Conservation (phyloP, 176 grass and related monocot species). For the Alopecurus myosuroides region DNA sequence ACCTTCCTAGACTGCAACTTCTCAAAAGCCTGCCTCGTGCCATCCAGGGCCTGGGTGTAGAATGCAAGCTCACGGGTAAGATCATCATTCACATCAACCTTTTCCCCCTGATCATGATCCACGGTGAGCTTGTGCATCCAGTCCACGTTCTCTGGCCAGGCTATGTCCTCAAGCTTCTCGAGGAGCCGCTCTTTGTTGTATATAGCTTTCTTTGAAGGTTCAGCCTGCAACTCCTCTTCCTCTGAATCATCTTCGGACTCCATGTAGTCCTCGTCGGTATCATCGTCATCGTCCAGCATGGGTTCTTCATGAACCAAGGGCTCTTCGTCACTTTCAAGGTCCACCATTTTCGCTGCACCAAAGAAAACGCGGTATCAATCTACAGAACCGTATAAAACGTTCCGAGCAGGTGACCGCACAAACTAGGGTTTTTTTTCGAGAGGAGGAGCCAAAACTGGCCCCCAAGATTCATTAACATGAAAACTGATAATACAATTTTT, state of each 20-base stretch:
- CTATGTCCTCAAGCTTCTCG: slow-evolving; percentile 80
- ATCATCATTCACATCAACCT: slow-evolving; percentile 86
- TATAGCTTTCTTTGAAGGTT: slow-evolving; percentile 65
- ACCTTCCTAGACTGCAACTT: slow-evolving; percentile 61
- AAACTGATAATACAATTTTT: no score
- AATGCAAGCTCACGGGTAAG: slow-evolving; percentile 78
- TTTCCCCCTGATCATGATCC: slow-evolving; percentile 49
- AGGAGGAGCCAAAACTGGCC: no score
- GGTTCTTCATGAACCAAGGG: slow-evolving; percentile 17
- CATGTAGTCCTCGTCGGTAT: slow-evolving; percentile 22
- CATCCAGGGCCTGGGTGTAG: slow-evolving; percentile 85
- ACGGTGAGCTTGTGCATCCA: slow-evolving; percentile 84
- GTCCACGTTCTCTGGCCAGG: slow-evolving; percentile 69
- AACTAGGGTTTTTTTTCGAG: no score
- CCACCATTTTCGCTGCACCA: slow-evolving; percentile 32
- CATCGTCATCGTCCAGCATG: slow-evolving; percentile 31
- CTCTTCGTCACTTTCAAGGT: slow-evolving; percentile 8
- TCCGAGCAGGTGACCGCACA: no score
- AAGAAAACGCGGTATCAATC: background rate
- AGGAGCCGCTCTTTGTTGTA: slow-evolving; percentile 71
- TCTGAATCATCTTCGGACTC: slow-evolving; percentile 52
- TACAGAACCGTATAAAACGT: no score
- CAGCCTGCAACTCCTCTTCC: slow-evolving; percentile 39
- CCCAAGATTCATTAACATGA: no score
- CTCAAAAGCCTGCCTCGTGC: slow-evolving; percentile 59